Percentiles rank a stretch among this genome's conserved stretches.
Evolutionary conservation across 768 basidiomycete genomes (phyloP).

Genomic region (Pilatotrama ljubarskyi): DNA sequence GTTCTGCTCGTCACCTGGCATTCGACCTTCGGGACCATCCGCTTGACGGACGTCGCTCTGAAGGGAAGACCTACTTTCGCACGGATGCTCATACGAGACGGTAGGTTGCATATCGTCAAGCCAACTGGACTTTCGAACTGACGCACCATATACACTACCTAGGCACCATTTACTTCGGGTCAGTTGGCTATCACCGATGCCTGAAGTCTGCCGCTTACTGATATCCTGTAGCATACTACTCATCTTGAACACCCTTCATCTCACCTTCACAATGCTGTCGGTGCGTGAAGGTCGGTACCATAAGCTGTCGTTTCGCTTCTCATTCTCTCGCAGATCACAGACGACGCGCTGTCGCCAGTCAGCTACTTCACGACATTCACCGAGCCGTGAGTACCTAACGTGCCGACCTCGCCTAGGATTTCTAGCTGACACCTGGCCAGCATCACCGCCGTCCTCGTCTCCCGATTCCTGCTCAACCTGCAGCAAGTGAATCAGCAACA

Average conservation of each 20-base stretch:
- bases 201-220: background rate
- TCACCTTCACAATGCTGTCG: slow-evolving; percentile 6
- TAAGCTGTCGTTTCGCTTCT: background rate
- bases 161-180: slow-evolving; percentile 13
- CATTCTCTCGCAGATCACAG: background rate
- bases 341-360: background rate
- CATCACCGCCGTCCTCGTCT: slow-evolving; percentile 9
- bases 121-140: background rate
- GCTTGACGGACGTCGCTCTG: background rate
- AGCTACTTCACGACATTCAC: slow-evolving; percentile 15
- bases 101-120: background rate
- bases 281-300: background rate
- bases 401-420: no score
- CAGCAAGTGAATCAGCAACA: slow-evolving; percentile 9
- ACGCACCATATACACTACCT: no score
- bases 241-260: slow-evolving; percentile 4
- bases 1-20: slow-evolving; percentile 7
- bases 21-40: background rate
- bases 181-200: background rate
- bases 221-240: background rate
- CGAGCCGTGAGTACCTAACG: background rate
- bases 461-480: slow-evolving; percentile 14
- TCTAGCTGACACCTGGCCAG: background rate
- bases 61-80: background rate
- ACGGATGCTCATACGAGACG: slow-evolving; percentile 1